Percentiles rank a stretch among this genome's conserved stretches.
phyloP scores from a whole-genome alignment of 163 green algal species.

The Scenedesmus sp. region DNA sequence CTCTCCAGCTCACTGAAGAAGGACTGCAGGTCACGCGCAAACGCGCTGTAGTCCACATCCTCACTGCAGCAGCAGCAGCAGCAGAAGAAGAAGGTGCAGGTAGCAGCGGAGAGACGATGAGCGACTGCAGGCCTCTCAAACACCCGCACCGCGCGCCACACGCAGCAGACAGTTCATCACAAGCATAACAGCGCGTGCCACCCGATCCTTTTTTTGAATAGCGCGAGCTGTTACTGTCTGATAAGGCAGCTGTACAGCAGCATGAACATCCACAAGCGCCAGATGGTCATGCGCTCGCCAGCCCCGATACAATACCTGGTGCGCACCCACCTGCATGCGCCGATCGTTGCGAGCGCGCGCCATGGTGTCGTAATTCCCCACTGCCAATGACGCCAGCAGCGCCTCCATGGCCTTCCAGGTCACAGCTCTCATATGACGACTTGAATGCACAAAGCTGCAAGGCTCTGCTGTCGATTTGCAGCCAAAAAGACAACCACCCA shows the following conservation, averaged over 20 bases:
- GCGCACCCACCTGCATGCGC: constrained; percentile 65
- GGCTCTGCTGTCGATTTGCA: no score
- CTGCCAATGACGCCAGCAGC: constrained; percentile 72
- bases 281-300: background rate
- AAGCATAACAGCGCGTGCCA: background rate
- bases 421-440: no score
- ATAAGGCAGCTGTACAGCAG: background rate
- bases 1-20: constrained; percentile 84
- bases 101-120: no score
- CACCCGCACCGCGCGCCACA: no score
- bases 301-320: no score
- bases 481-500: no score
- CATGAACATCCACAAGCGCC: background rate
- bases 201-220: no score
- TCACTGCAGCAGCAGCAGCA: constrained; percentile 21
- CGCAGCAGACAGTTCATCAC: background rate
- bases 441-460: no score
- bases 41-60: constrained; percentile 72
- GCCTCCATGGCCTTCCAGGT: constrained; percentile 83
- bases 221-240: no score
- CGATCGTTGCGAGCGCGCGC: constrained; percentile 94
- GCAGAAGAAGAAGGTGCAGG: background rate
- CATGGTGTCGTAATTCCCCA: constrained; percentile 91
- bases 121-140: no score
- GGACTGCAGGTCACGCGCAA: constrained; percentile 86